Conservation (phyloP, 768 basidiomycete genomes). For the Ramaria rubella region DNA sequence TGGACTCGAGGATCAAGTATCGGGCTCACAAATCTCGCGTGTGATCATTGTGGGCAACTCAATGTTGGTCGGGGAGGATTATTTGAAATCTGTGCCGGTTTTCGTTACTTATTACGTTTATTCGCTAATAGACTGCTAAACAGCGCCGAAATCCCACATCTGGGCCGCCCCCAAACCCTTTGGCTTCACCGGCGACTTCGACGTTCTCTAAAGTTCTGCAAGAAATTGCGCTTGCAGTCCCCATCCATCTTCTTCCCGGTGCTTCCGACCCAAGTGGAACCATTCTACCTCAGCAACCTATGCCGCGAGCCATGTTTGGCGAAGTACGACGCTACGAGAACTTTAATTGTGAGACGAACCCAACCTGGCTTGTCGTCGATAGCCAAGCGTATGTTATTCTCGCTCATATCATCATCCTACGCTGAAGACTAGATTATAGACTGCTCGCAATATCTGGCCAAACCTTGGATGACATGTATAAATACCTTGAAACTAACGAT, state of each 20-base stretch:
- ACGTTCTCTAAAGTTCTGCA: conserved; percentile 33
- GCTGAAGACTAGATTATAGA: conserved; percentile 35
- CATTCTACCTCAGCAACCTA: conserved; percentile 88
- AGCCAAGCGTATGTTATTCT: conserved; percentile 27
- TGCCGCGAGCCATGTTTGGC: conserved; percentile 90
- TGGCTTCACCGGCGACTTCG: conserved; percentile 5
- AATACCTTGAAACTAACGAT: conserved; percentile 53
- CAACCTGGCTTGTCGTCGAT: conserved; percentile 69
- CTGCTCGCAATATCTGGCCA: conserved; percentile 88
- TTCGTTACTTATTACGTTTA: not conserved
- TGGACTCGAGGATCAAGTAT: conserved; percentile 54
- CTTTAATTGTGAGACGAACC: conserved; percentile 83
- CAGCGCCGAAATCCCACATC: not conserved
- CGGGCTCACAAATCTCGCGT: conserved; percentile 69
- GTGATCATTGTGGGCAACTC: conserved; percentile 91
- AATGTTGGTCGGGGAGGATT: conserved; percentile 1
- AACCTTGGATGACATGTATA: conserved; percentile 90
- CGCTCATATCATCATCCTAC: not conserved
- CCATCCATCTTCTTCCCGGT: conserved; percentile 86
- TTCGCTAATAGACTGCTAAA: not conserved
- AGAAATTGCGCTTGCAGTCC: conserved; percentile 71
- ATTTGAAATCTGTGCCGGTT: not conserved
- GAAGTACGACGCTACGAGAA: conserved; percentile 46
- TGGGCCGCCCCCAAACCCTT: not conserved
- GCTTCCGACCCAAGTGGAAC: conserved; percentile 80